Conservation (phyloP, 495 filamentous ascomycete genomes). For the Penicillium cosmopolitanum region DNA sequence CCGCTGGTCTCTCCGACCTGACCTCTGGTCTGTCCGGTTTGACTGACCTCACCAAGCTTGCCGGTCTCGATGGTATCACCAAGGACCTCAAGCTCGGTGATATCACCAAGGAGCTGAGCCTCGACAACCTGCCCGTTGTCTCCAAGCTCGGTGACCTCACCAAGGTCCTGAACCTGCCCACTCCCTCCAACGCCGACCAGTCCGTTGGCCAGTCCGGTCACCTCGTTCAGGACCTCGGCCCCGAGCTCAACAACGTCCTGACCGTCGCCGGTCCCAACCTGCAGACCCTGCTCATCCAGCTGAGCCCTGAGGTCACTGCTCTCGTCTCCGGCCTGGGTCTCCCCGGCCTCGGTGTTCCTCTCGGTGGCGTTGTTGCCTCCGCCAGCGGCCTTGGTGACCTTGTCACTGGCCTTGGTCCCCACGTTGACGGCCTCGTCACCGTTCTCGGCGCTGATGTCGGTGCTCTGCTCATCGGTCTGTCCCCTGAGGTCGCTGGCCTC, state of each 20-base stretch:
- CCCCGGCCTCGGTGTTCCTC: conserved; percentile 25
- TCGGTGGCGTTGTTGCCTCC: conserved; percentile 33
- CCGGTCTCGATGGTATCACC: conserved; percentile 20
- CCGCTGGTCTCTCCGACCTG: conserved; percentile 9
- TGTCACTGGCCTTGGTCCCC: conserved; percentile 34
- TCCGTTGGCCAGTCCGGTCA: conserved; percentile 29
- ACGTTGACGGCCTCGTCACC: conserved; percentile 35
- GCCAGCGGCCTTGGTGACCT: conserved; percentile 35
- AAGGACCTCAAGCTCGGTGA: conserved; percentile 26
- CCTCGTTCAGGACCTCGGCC: conserved; percentile 34
- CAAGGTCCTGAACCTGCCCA: conserved; percentile 22
- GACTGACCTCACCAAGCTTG: conserved; percentile 16
- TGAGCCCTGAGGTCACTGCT: conserved; percentile 31
- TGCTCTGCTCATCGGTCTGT: conserved; percentile 37
- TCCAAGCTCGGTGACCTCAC: conserved; percentile 30
- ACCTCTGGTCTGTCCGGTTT: conserved; percentile 22
- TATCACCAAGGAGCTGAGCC: conserved; percentile 26
- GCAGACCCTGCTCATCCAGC: conserved; percentile 28
- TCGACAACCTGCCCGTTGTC: conserved; percentile 26
- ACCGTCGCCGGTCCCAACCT: conserved; percentile 29
- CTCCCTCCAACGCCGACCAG: conserved; percentile 12
- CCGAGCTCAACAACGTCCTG: conserved; percentile 35
- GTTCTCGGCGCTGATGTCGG: conserved; percentile 35
- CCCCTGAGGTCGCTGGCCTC: conserved; percentile 38
- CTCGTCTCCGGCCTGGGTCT: conserved; percentile 33